Evolutionary conservation across 768 basidiomycete species (phyloP), one percentile per base, ranked within the genome.

Genomic region (Macrocybe gigantea): DNA sequence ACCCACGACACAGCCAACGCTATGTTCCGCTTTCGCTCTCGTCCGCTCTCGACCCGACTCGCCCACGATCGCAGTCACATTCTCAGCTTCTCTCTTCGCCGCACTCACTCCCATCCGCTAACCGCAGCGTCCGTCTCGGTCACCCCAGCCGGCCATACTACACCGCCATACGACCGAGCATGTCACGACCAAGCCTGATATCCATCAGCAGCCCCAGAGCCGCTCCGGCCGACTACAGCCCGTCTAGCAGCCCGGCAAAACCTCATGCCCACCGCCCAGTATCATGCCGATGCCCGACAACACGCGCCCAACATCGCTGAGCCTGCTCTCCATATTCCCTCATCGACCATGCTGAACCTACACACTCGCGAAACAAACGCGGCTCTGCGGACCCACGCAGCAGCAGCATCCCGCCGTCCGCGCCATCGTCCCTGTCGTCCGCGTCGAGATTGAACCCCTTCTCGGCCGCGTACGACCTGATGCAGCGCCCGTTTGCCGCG

Each of bases 101-200:
- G 22, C 22, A 22, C 22, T 22, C 59, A 36, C 49, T 54, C 14
- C 56, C 64, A 37, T 53, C 48, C 33, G 32, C 42, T 33, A 12
- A 13, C 22, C 41, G 22, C 15, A 4, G 32, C 32, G 62, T 65
- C 43, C 74, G 71, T 6, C 62, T 80, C 30, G 78, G 78, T 1
- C 75, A 75, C 51, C 77, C 78, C 8, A 71, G 61, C 44, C 66
- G 79, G 13, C 79, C 78, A 9, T 78, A 77, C 54, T 80, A 80
- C 57, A 68, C 71, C 15, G 78, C 71, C 42, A 80, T 80, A 43
- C 75, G 78, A 33, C 38, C 56, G 53, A 48, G 50, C 44, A 53
- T 50, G 57, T 49, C 45, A 22, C 22, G 22, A 4, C 22, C 22
- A 4, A 22, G 22, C 22, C 22, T 22, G 22, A 22, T 4, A 22